These are phyloP conservation scores for Ceratocystis variospora DNA, from an alignment of 2,329 filamentous ascomycete genomes.

Conservation along the genomic window DNA sequence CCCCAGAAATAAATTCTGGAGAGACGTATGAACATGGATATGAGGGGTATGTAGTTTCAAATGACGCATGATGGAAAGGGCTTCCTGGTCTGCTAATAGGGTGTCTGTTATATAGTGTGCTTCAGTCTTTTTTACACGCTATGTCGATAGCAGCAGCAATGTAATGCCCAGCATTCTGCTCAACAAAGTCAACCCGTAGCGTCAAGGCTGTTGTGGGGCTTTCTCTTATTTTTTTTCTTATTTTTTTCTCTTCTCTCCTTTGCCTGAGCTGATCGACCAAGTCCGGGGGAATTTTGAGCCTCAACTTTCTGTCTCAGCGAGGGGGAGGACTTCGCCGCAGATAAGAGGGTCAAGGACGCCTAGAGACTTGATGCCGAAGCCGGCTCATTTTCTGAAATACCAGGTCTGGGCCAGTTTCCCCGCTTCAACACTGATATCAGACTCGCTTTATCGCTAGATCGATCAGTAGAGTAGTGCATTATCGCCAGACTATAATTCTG, in stretches of 20 bases:
- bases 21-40: background rate
- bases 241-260: background rate
- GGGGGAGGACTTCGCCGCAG: background rate
- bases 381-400: no score
- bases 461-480: background rate
- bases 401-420: background rate
- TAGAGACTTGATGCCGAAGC: background rate
- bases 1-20: slow-evolving; percentile 8
- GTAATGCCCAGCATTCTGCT: no score
- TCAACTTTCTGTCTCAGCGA: slow-evolving; percentile 10
- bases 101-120: background rate
- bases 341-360: background rate
- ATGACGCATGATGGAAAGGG: background rate
- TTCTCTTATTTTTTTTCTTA: background rate
- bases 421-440: background rate
- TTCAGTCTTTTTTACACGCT: background rate
- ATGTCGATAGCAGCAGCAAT: background rate
- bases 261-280: slow-evolving; percentile 6
- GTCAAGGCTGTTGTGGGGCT: background rate
- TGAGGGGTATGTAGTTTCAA: background rate
- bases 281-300: slow-evolving; percentile 18
- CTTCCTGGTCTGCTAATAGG: background rate
- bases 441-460: background rate
- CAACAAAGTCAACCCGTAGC: background rate
- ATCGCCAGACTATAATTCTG: background rate